phyloP scores from a whole-genome alignment of 306 rosid species.

The Quercus gilva region DNA sequence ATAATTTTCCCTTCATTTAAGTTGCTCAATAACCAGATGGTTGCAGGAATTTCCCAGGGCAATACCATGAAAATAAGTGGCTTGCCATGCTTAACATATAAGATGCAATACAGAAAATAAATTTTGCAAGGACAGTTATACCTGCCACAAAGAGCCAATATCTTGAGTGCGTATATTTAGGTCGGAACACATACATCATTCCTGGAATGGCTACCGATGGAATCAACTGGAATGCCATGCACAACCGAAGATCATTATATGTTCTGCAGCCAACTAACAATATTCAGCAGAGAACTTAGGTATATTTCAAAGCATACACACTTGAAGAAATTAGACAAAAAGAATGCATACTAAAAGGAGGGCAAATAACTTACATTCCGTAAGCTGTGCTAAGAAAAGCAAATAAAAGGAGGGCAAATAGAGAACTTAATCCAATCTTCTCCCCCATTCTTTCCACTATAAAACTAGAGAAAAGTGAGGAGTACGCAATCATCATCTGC shows the following conservation, averaged over 20 bases:
- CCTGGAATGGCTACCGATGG: conserved; percentile 53
- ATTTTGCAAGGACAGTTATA: conserved; percentile 10
- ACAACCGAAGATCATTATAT: conserved; percentile 50
- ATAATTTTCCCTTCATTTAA: background rate
- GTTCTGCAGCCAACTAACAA: conserved; percentile 49
- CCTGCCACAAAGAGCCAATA: conserved; percentile 65
- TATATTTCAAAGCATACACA: conserved; percentile 10
- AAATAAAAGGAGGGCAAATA: conserved; percentile 38
- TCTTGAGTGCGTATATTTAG: conserved; percentile 60
- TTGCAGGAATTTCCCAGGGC: background rate
- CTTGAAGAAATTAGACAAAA: conserved; percentile 1
- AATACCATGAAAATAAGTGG: background rate
- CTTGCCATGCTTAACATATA: background rate
- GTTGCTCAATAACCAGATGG: background rate
- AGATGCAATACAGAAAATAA: background rate
- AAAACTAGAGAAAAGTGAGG: conserved; percentile 59
- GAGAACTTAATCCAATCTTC: conserved; percentile 43
- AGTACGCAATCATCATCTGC: conserved; percentile 65
- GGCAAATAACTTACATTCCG: conserved; percentile 41
- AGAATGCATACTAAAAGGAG: background rate
- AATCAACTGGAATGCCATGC: conserved; percentile 56
- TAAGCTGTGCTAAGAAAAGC: conserved; percentile 40
- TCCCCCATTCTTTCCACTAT: conserved; percentile 53
- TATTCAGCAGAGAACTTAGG: conserved; percentile 33
- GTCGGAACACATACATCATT: conserved; percentile 34